Percentiles rank a stretch among this genome's conserved stretches.
Conservation (phyloP, 768 basidiomycete species). For the Tricholoma flavovirens region DNA sequence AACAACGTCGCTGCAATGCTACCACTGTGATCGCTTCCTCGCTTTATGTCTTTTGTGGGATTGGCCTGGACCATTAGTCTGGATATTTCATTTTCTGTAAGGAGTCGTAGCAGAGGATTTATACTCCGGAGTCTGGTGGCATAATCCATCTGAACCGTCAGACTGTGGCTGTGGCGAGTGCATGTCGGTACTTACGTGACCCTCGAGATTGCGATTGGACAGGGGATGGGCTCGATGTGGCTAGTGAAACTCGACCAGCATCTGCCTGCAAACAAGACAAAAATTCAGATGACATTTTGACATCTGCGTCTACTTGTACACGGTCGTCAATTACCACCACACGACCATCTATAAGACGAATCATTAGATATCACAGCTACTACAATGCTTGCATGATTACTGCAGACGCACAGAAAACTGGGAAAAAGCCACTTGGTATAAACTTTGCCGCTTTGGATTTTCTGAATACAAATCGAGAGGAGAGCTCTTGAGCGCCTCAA, state of each 20-base stretch:
- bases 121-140: constrained; percentile 54
- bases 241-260: constrained; percentile 48
- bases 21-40: constrained; percentile 56
- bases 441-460: constrained; percentile 59
- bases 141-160: constrained; percentile 39
- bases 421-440: constrained; percentile 77
- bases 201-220: constrained; percentile 38
- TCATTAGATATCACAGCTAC: constrained; percentile 1
- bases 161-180: not conserved
- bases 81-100: constrained; percentile 88
- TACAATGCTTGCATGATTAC: constrained; percentile 40
- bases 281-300: constrained; percentile 84
- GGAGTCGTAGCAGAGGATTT: constrained; percentile 69
- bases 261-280: constrained; percentile 72
- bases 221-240: constrained; percentile 59
- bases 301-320: constrained; percentile 83
- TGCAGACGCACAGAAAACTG: constrained; percentile 96
- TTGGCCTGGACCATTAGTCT: constrained; percentile 89
- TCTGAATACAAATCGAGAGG: constrained; percentile 81
- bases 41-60: constrained; percentile 69
- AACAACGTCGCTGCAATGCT: constrained; percentile 48
- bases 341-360: constrained; percentile 71
- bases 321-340: constrained; percentile 93
- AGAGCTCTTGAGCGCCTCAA: constrained; percentile 87
- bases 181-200: constrained; percentile 31